Evolutionary conservation across 2,329 filamentous ascomycete genomes (phyloP).

Genomic region (Alternaria alternata): DNA sequence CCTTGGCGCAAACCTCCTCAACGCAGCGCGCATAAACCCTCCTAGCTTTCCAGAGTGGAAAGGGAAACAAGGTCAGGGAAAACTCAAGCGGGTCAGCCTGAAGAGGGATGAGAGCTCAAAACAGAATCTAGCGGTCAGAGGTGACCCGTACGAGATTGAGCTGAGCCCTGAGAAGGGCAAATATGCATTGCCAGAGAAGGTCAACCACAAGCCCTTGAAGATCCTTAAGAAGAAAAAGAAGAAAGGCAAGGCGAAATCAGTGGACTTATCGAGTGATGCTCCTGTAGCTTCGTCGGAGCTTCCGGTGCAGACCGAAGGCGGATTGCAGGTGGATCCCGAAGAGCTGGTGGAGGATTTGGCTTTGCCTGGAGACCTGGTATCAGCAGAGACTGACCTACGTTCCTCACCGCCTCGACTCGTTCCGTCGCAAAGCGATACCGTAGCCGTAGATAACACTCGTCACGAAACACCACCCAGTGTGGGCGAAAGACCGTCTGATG

Average conservation of each 20-base stretch:
- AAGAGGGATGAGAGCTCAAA: constrained; percentile 8
- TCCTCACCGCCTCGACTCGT: constrained; percentile 1
- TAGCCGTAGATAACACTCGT: neutral
- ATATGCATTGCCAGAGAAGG: constrained; percentile 13
- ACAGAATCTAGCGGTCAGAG: constrained; percentile 16
- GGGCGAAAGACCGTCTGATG: neutral
- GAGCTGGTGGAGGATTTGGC: neutral
- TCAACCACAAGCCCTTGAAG: constrained; percentile 21
- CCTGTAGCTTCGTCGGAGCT: neutral
- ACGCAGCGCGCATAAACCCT: constrained; percentile 35
- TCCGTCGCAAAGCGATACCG: neutral
- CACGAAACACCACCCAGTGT: neutral
- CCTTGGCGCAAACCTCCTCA: constrained; percentile 38
- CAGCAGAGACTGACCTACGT: neutral
- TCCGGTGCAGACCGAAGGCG: neutral
- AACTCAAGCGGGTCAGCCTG: constrained; percentile 30
- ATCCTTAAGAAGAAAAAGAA: constrained; percentile 12
- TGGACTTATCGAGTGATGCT: neutral
- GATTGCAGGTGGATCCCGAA: neutral
- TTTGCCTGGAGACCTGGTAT: neutral
- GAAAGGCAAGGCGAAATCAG: neutral
- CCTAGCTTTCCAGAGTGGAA: constrained; percentile 9
- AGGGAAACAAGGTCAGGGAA: constrained; percentile 16
- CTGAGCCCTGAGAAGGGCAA: constrained; percentile 31
- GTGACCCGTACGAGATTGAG: constrained; percentile 29